These are phyloP conservation scores for Penicillium pulvis DNA, from an alignment of 495 filamentous ascomycete species.

Conservation along the genomic window DNA sequence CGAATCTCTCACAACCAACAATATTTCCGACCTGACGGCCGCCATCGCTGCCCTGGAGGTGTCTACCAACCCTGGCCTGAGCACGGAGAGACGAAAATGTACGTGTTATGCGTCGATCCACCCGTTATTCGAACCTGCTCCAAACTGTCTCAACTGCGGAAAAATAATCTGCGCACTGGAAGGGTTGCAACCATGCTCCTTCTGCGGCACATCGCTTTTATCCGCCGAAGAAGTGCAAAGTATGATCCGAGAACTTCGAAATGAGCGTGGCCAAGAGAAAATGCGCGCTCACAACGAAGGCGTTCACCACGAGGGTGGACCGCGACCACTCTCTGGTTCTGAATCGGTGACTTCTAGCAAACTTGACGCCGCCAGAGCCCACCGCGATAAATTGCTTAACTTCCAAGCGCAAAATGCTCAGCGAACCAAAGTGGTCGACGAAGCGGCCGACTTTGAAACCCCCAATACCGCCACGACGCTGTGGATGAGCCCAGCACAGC, in stretches of 20 bases:
- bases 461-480: conserved; percentile 67
- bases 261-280: conserved; percentile 83
- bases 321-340: conserved; percentile 39
- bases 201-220: conserved; percentile 76
- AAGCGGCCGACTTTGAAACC: conserved; percentile 91
- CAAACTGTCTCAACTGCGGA: conserved; percentile 90
- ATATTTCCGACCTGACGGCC: conserved; percentile 81
- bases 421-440: conserved; percentile 86
- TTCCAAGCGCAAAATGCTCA: conserved; percentile 90
- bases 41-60: conserved; percentile 91
- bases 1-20: conserved; percentile 53
- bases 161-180: conserved; percentile 97
- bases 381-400: conserved; percentile 77
- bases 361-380: conserved; percentile 56
- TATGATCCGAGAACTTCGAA: conserved; percentile 84
- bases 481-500: conserved; percentile 87
- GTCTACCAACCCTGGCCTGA: conserved; percentile 77
- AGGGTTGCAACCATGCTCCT: conserved; percentile 92
- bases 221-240: conserved; percentile 69
- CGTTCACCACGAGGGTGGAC: conserved; percentile 50
- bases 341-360: conserved; percentile 49
- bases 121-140: conserved; percentile 79
- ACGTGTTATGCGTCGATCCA: conserved; percentile 85
- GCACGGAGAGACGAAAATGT: conserved; percentile 63
- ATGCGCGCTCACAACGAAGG: conserved; percentile 81